These are phyloP conservation scores for Annulohypoxylon nitens DNA, from an alignment of 495 filamentous ascomycete genomes.

Conservation along the genomic window DNA sequence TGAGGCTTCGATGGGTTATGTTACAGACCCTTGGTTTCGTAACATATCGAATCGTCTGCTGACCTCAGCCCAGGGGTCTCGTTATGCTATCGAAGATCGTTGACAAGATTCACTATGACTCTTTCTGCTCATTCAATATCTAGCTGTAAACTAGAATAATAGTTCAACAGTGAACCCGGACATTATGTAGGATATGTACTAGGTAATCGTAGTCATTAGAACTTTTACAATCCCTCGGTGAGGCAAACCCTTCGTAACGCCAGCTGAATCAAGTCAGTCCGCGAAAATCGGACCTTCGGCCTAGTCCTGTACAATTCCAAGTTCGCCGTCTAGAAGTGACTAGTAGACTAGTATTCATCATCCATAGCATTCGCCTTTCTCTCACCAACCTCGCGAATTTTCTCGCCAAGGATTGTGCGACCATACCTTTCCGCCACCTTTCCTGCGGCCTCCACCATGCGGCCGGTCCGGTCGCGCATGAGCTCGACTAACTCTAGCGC, in stretches of 20 bases:
- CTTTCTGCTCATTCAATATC: background rate
- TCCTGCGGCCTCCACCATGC: slow-evolving; percentile 86
- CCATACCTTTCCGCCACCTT: slow-evolving; percentile 87
- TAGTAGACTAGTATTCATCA: slow-evolving; percentile 48
- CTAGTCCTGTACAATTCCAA: background rate
- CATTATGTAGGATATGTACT: slow-evolving; percentile 25
- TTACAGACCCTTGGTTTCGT: background rate
- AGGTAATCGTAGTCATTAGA: slow-evolving; percentile 20
- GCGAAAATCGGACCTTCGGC: background rate
- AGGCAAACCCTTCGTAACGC: slow-evolving; percentile 12
- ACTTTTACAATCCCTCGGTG: slow-evolving; percentile 7
- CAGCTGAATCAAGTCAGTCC: background rate
- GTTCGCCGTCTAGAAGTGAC: slow-evolving; percentile 24
- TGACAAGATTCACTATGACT: no score
- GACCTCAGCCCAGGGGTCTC: slow-evolving; percentile 3
- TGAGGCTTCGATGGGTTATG: slow-evolving; percentile 12
- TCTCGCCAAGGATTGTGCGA: slow-evolving; percentile 80
- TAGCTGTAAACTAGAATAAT: background rate
- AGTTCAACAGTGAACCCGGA: background rate
- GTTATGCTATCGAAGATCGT: slow-evolving; percentile 1
- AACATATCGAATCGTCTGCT: slow-evolving; percentile 9
- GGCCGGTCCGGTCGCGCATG: slow-evolving; percentile 81
- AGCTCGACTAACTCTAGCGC: slow-evolving; percentile 85
- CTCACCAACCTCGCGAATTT: slow-evolving; percentile 85
- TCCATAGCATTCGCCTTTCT: slow-evolving; percentile 69